Percentiles rank a stretch among this genome's conserved stretches.
These are phyloP conservation scores for Schizothecium vesticola DNA, from an alignment of 495 filamentous ascomycete genomes.

Conservation along the genomic window DNA sequence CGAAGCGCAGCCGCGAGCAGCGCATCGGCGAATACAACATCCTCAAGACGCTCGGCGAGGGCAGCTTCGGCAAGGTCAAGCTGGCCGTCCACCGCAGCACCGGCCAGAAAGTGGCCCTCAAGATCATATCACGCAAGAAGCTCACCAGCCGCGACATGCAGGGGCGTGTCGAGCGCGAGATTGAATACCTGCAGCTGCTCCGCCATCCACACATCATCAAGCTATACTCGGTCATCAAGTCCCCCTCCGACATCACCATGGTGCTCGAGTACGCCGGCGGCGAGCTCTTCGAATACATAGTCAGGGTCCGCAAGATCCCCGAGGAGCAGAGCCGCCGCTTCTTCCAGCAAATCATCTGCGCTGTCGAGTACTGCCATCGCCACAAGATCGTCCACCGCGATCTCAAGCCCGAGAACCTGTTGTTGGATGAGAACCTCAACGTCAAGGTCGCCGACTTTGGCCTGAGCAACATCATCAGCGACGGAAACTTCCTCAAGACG, in stretches of 20 bases:
- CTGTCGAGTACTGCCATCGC: slow-evolving; percentile 96
- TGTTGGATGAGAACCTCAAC: slow-evolving; percentile 89
- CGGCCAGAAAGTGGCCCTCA: slow-evolving; percentile 89
- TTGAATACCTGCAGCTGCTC: slow-evolving; percentile 92
- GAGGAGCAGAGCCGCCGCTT: slow-evolving; percentile 90
- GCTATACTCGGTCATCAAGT: slow-evolving; percentile 95
- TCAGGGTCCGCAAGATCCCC: slow-evolving; percentile 79
- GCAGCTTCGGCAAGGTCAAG: slow-evolving; percentile 98
- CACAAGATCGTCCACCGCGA: slow-evolving; percentile 99
- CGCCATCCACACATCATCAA: slow-evolving; percentile 99
- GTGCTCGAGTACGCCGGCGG: slow-evolving; percentile 95
- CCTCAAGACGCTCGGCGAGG: slow-evolving; percentile 86
- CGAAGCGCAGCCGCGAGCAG: slow-evolving; percentile 55
- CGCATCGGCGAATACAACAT: slow-evolving; percentile 87
- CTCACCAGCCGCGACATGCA: slow-evolving; percentile 95
- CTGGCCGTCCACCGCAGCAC: slow-evolving; percentile 85
- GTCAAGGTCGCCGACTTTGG: slow-evolving; percentile 99
- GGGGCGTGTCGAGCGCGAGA: slow-evolving; percentile 92
- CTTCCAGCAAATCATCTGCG: slow-evolving; percentile 99
- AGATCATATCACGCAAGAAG: slow-evolving; percentile 95
- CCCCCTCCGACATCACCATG: slow-evolving; percentile 92
- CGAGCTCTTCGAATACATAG: slow-evolving; percentile 96
- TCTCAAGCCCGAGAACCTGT: slow-evolving; percentile 92
- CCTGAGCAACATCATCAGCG: slow-evolving; percentile 98
- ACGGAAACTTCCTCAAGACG: slow-evolving; percentile 97